Base-by-base conservation (phyloP, 139 green algal species). In the Asterochloris erici region DNA sequence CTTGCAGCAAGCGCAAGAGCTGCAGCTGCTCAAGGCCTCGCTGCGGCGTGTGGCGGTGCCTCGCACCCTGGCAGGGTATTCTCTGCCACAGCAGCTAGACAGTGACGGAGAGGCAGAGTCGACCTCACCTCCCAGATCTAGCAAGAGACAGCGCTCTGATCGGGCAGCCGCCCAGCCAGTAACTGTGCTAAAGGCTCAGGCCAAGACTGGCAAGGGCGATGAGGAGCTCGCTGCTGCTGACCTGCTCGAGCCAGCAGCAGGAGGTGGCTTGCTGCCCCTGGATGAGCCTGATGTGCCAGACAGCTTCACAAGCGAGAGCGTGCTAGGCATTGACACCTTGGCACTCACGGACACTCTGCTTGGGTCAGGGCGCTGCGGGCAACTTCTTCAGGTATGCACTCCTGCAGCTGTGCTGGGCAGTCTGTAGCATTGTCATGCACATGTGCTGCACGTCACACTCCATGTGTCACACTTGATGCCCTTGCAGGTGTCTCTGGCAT, bases 311-410 rank as follows among this genome's bases (percentile, higher is more conserved):
- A 24, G 60, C 69, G 77, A 81, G 24, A 14, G 21, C 6, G 61
- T 73, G n/a, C n/a, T 81, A 60, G 69, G 61, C 24, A 10, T 24
- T 61, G 0, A 6, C 13, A 10, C 10, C 21, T 23, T 81, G 21
- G 77, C 54, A 60, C 24, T 81, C 54, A 81, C 77, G n/a, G 77
- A 81, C 77, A 71, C 21, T 12, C 11, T 81, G 13, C 77, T 81
- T 81, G 61, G 77, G 23, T 21, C 6, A n/a, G 77, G 61, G 10
- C 61, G 69, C 12, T 71, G 61, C 60, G 77, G 77, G 54, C 77
- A 71, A 13, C 60, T 60, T 17, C 24, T 81, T 23, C 66, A 71
- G 77, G 77, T 73, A 60, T 60, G 77, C 21, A 54, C 2, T 10
- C 6, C 38, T 10, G 6, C 38, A 54, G 38, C 2, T 54, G 38